Conservation (phyloP, 371 early-diverging fungal genomes). For the Haplosporangium sp. region DNA sequence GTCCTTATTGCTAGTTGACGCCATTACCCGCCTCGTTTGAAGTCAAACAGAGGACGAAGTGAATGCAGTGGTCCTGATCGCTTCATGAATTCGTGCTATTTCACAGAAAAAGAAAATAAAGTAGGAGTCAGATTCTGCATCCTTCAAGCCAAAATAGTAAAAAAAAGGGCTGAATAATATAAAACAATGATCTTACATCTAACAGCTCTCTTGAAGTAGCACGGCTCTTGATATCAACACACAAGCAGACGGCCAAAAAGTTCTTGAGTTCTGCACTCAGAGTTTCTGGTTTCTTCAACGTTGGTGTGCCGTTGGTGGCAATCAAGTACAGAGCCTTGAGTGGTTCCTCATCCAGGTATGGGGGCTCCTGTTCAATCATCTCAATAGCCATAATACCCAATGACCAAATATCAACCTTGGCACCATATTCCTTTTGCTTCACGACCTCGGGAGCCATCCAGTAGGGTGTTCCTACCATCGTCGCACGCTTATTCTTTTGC, state of each 20-base stretch:
- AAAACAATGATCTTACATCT: constrained; percentile 57
- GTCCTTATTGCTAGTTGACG: neutral
- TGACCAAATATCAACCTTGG: constrained; percentile 95
- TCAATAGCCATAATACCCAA: constrained; percentile 97
- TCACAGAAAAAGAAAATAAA: constrained; percentile 1
- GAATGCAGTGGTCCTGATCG: constrained; percentile 37
- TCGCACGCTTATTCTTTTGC: constrained; percentile 88
- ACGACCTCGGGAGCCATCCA: constrained; percentile 97
- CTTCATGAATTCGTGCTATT: constrained; percentile 76
- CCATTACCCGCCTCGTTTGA: constrained; percentile 34
- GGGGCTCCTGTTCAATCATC: constrained; percentile 98
- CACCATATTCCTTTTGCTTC: constrained; percentile 90
- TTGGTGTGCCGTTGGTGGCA: constrained; percentile 97
- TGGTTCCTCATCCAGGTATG: constrained; percentile 96
- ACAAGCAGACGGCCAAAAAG: constrained; percentile 89
- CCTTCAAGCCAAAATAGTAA: neutral
- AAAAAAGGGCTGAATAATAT: neutral
- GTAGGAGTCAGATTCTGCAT: neutral
- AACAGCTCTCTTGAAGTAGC: constrained; percentile 89
- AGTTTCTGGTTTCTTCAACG: constrained; percentile 87
- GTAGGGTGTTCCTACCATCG: constrained; percentile 97
- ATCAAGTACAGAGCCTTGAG: constrained; percentile 95
- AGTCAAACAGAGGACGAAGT: constrained; percentile 47
- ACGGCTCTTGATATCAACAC: constrained; percentile 90
- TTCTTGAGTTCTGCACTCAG: constrained; percentile 86